These are phyloP conservation scores for Fistulina hepatica DNA, from an alignment of 1,284 basidiomycete species.

Conservation along the genomic window DNA sequence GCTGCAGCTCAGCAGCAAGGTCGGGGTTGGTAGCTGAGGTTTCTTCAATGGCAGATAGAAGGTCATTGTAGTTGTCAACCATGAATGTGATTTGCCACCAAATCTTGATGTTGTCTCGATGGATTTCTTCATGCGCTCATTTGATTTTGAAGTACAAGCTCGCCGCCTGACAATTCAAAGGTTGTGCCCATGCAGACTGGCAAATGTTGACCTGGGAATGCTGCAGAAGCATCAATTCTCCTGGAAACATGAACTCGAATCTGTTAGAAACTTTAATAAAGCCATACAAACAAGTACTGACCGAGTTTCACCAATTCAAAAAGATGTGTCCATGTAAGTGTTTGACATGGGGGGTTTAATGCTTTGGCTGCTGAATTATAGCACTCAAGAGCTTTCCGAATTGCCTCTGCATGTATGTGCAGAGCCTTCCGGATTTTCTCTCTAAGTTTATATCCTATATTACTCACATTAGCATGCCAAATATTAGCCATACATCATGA, in stretches of 20 bases:
- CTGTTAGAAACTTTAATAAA: constrained; percentile 13
- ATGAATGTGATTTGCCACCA: constrained; percentile 21
- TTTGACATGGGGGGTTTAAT: constrained; percentile 14
- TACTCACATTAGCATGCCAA: neutral
- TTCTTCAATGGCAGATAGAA: constrained; percentile 16
- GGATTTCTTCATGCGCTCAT: constrained; percentile 24
- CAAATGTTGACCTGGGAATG: constrained; percentile 20
- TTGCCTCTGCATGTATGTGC: constrained; percentile 16
- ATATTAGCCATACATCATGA: neutral
- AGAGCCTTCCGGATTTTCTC: constrained; percentile 20
- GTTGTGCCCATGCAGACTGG: constrained; percentile 20
- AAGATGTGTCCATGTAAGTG: constrained; percentile 22
- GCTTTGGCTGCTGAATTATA: constrained; percentile 19
- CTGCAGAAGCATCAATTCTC: constrained; percentile 26
- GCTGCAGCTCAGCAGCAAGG: too few relatives aligned
- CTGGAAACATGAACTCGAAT: constrained; percentile 14
- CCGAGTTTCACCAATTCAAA: constrained; percentile 21
- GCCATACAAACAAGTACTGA: constrained; percentile 13
- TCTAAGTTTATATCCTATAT: constrained; percentile 21
- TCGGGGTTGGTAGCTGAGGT: too few relatives aligned
- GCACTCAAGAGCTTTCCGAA: constrained; percentile 17
- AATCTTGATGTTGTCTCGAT: constrained; percentile 25
- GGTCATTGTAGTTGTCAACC: constrained; percentile 18
- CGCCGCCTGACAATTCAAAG: constrained; percentile 16
- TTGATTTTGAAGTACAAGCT: constrained; percentile 19